Base-by-base conservation (phyloP, 805 yeast genomes). In the Cephaloascus albidus region DNA sequence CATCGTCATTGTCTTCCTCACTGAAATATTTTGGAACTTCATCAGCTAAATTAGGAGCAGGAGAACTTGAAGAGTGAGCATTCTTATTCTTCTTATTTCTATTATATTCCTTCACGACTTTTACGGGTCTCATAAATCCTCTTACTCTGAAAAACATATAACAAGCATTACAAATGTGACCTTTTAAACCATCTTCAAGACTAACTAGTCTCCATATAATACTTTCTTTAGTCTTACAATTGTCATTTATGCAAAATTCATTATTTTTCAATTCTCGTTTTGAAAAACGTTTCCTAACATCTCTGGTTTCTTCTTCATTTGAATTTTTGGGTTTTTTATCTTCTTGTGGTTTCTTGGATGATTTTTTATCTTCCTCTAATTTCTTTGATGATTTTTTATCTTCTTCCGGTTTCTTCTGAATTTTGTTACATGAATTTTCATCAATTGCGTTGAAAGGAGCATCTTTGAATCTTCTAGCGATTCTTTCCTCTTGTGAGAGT, bases 91-190 rank as follows among this genome's bases (percentile, higher is more conserved):
- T 16, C 43, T 30, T 27, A 20, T 31, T 36, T 40, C 16, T 46
- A 41, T 23, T 41, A 18, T 17, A 20, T 35, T 12, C 38, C 38
- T 63, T 65, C 6, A 67, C 72, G 15, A 66, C 71, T 10, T 61
- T 63, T 43, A 61, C 68, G 4, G 72, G 72, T 43, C 72, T 57
- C 71, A 63, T 63, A 46, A 63, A 63, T 17, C 69, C 69, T 44
- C 61, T 63, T 40, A 58, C 64, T 38, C 70, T 54, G 38, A 65
- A 57, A 41, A 67, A 67, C 19, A 66, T 48, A 49, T 59, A 66
- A 47, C 72, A 67, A 12, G 72, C 72, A 44, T 67, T 67, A 47
- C 72, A 67, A 43, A 67, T 50, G 0, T 72, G 71, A 3, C 72
- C 72, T 47, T 61, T 57, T 10, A 68, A 58, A 38, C 57, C 61